These are phyloP conservation scores for Ceratonia siliqua DNA, from an alignment of 306 rosid genomes.

Conservation along the genomic window DNA sequence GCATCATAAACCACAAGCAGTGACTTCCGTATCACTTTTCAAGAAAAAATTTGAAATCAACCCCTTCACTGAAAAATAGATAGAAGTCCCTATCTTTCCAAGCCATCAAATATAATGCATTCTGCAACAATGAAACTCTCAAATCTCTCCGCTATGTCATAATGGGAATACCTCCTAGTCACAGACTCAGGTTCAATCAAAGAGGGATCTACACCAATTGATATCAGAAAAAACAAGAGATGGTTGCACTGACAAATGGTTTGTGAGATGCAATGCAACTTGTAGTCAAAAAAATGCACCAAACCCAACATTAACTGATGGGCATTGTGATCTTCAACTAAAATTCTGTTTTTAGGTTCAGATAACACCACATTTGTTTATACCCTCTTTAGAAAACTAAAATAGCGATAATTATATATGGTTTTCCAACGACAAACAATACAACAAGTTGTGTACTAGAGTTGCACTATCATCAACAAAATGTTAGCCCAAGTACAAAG, in stretches of 20 bases:
- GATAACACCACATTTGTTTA: neutral
- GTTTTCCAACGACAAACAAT: neutral
- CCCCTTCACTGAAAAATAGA: neutral
- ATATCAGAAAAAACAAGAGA: neutral
- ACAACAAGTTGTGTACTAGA: neutral
- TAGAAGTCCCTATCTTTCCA: neutral
- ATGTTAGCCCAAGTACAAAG: neutral
- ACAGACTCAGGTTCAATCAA: neutral
- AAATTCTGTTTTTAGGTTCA: neutral
- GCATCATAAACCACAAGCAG: neutral
- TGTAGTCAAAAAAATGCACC: neutral
- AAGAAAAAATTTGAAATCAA: neutral
- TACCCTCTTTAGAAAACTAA: neutral
- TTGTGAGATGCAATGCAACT: too few species aligned
- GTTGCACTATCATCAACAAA: neutral
- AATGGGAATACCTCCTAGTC: neutral
- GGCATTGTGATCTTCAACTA: conserved; percentile 2
- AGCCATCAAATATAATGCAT: conserved; percentile 16
- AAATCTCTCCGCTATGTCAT: neutral
- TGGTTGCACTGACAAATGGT: neutral
- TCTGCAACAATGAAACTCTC: neutral
- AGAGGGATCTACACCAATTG: neutral
- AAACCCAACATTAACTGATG: neutral
- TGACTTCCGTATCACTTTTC: neutral
- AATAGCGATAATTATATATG: neutral